phyloP scores from a whole-genome alignment of 148 eudicot genomes.

The Chenopodium album region DNA sequence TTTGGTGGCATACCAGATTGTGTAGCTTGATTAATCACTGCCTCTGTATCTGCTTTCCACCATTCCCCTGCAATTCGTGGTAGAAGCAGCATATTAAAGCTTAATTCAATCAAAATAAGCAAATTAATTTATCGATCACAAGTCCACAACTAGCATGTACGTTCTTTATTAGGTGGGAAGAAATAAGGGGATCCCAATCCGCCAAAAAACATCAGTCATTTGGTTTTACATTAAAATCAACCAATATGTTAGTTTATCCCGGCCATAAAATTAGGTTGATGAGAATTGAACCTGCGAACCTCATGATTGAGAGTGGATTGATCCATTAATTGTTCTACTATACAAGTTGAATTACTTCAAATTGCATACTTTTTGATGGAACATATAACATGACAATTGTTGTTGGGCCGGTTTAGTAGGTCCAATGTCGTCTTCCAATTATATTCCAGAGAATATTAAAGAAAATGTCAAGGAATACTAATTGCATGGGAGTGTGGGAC shows the following conservation, averaged over 20 bases:
- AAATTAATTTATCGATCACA: too few species aligned
- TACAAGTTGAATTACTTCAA: too few species aligned
- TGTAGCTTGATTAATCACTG: slow-evolving; percentile 58
- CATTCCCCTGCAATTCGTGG: slow-evolving; percentile 55
- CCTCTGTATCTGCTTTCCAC: slow-evolving; percentile 83
- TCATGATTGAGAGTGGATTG: too few species aligned
- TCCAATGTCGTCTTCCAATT: background rate
- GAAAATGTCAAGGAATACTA: background rate
- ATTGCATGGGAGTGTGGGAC: slow-evolving; percentile 4
- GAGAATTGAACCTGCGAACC: too few species aligned
- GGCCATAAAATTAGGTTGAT: too few species aligned
- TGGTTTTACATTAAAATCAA: too few species aligned
- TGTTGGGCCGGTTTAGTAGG: slow-evolving; percentile 9
- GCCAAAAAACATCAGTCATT: too few species aligned
- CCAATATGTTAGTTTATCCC: too few species aligned
- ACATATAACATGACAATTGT: background rate
- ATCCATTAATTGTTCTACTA: too few species aligned
- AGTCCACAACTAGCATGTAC: too few species aligned
- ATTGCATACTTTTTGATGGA: background rate
- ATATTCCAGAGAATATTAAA: background rate
- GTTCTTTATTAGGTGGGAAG: too few species aligned
- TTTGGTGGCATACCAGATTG: slow-evolving; percentile 59
- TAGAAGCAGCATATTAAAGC: background rate
- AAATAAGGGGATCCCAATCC: too few species aligned
- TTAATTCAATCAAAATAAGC: background rate